Percentiles rank a stretch among this genome's conserved stretches.
Conservation (phyloP, 2,329 filamentous ascomycete genomes). For the Emmonsiellopsis sp. region DNA sequence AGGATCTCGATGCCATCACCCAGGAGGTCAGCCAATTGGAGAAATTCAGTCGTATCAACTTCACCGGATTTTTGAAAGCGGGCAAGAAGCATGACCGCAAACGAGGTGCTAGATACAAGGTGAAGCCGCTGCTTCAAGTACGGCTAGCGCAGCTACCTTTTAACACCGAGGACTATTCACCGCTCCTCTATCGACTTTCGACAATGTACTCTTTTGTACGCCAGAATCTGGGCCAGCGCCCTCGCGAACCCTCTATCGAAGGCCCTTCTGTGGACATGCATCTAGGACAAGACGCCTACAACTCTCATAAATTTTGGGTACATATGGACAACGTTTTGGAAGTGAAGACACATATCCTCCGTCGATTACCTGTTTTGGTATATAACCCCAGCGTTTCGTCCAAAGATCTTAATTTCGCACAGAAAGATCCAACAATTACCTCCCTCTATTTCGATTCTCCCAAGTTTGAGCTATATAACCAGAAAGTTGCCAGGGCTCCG, state of each 20-base stretch:
- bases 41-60: conserved; percentile 93
- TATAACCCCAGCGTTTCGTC: conserved; percentile 75
- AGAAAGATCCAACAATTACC: conserved; percentile 79
- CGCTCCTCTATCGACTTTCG: conserved; percentile 77
- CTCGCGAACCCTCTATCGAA: conserved; percentile 42
- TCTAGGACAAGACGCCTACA: conserved; percentile 58
- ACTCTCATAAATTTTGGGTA: conserved; percentile 92
- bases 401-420: conserved; percentile 68
- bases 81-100: conserved; percentile 98
- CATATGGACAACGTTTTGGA: conserved; percentile 92
- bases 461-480: conserved; percentile 74
- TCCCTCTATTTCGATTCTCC: conserved; percentile 92
- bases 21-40: conserved; percentile 89
- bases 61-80: conserved; percentile 95
- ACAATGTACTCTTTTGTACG: conserved; percentile 93
- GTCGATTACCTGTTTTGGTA: conserved; percentile 80
- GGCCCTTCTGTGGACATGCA: conserved; percentile 37
- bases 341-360: conserved; percentile 90
- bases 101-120: conserved; percentile 74
- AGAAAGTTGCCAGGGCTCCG: conserved; percentile 68
- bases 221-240: conserved; percentile 52
- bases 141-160: conserved; percentile 81
- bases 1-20: conserved; percentile 64
- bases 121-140: conserved; percentile 85
- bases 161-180: conserved; percentile 90